phyloP scores from a whole-genome alignment of 1,139 yeast genomes.

The Sugiyamaella paludigena region DNA sequence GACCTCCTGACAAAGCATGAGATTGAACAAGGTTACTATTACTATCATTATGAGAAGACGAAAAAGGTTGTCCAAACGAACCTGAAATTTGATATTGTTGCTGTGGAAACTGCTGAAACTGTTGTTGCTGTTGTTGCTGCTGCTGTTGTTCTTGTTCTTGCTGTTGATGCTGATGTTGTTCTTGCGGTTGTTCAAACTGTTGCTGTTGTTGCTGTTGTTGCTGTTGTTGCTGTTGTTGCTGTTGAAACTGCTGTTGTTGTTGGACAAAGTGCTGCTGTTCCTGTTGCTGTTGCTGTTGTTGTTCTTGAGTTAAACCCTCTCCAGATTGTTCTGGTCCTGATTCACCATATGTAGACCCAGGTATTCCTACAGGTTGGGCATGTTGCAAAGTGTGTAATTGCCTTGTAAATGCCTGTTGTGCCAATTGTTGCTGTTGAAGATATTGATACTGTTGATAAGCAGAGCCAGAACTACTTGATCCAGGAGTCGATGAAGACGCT shows the following conservation, averaged over 20 bases:
- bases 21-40: slow-evolving; percentile 9
- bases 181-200: neutral
- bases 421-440: slow-evolving; percentile 25
- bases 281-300: neutral
- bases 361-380: slow-evolving; percentile 26
- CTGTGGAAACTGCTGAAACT: neutral
- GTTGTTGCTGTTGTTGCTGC: slow-evolving; percentile 9
- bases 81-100: neutral
- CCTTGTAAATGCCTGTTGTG: slow-evolving; percentile 22
- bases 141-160: slow-evolving; percentile 10
- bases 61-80: slow-evolving; percentile 1
- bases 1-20: slow-evolving; percentile 8
- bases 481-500: slow-evolving; percentile 7
- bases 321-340: slow-evolving; percentile 1
- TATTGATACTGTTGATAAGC: slow-evolving; percentile 24
- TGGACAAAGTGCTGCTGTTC: slow-evolving; percentile 1
- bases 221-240: slow-evolving; percentile 10
- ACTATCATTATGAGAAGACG: slow-evolving; percentile 1
- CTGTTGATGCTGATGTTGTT: slow-evolving; percentile 6
- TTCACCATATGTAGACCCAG: slow-evolving; percentile 7
- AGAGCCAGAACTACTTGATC: slow-evolving; percentile 8
- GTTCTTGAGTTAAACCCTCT: neutral
- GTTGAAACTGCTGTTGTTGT: slow-evolving; percentile 9
- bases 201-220: slow-evolving; percentile 2
- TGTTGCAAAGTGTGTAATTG: slow-evolving; percentile 19